phyloP scores from a whole-genome alignment of 148 eudicot genomes.

The Nyssa sinensis region DNA sequence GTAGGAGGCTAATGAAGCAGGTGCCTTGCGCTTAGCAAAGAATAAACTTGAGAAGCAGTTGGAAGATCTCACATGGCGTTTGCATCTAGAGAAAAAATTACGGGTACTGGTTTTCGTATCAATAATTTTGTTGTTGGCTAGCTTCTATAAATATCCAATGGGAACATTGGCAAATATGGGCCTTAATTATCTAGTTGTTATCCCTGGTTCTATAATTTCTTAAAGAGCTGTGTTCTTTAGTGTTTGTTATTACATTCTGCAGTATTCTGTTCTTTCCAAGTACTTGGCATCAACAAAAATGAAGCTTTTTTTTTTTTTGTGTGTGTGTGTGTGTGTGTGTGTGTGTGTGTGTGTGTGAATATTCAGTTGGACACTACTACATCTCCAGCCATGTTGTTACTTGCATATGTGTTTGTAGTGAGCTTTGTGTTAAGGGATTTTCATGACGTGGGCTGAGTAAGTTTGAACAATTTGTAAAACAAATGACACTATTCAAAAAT shows the following conservation, averaged over 20 bases:
- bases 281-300: not conserved
- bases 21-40: slow-evolving; percentile 93
- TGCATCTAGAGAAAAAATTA: slow-evolving; percentile 83
- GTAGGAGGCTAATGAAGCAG: slow-evolving; percentile 98
- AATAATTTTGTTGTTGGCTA: not conserved
- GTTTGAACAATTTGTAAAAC: not conserved
- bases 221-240: not conserved
- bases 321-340: too few species aligned
- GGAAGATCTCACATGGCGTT: slow-evolving; percentile 88
- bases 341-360: too few species aligned
- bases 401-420: not conserved
- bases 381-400: not conserved
- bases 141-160: not conserved
- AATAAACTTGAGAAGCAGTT: slow-evolving; percentile 89
- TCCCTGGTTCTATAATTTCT: not conserved
- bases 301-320: not conserved
- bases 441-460: too few species aligned
- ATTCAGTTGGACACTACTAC: not conserved
- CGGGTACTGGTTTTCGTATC: slow-evolving; percentile 51
- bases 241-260: not conserved
- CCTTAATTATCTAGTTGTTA: not conserved
- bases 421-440: not conserved
- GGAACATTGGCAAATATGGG: not conserved
- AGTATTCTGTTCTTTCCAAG: not conserved
- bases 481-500: not conserved